A percentile compares a stretch with the other conserved stretches of the same genome.
Conservation (phyloP, 2,329 filamentous ascomycete genomes). For the Claviceps spartinae region DNA sequence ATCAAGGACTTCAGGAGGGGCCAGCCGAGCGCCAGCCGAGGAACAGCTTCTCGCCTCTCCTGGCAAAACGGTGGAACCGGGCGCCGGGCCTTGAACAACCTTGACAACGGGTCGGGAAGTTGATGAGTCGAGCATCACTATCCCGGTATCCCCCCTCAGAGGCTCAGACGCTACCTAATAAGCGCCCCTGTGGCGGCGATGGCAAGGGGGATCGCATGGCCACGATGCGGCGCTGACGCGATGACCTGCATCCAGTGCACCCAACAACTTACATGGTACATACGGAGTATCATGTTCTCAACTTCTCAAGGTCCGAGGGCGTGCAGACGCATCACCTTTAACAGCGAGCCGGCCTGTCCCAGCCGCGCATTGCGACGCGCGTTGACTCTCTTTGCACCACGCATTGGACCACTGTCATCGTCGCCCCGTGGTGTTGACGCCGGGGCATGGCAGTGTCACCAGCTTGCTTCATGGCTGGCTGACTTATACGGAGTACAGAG, state of each 20-base stretch:
- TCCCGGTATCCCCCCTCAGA: too few relatives aligned
- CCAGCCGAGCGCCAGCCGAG: too few relatives aligned
- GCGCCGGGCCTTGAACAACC: background rate
- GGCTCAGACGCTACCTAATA: too few relatives aligned
- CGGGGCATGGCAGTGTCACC: background rate
- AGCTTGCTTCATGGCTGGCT: background rate
- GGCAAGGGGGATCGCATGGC: slow-evolving; percentile 8
- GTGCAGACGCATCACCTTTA: background rate
- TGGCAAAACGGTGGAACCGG: background rate
- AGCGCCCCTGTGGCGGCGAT: too few relatives aligned
- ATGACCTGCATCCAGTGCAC: slow-evolving; percentile 3
- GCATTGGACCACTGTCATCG: background rate
- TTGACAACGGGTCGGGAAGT: background rate
- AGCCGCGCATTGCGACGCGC: background rate
- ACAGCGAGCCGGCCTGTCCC: background rate
- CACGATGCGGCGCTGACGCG: slow-evolving; percentile 6
- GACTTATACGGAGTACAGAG: background rate
- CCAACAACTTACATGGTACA: background rate
- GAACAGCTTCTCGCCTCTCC: too few relatives aligned
- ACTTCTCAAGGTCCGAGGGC: background rate
- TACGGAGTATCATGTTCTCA: background rate
- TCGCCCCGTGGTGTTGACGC: background rate
- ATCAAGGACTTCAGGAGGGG: background rate
- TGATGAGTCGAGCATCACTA: slow-evolving; percentile 1
- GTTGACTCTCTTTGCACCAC: background rate